Percentiles rank a stretch among this genome's conserved stretches.
Conservation (phyloP, 768 basidiomycete genomes). For the Russula griseocarnosa region DNA sequence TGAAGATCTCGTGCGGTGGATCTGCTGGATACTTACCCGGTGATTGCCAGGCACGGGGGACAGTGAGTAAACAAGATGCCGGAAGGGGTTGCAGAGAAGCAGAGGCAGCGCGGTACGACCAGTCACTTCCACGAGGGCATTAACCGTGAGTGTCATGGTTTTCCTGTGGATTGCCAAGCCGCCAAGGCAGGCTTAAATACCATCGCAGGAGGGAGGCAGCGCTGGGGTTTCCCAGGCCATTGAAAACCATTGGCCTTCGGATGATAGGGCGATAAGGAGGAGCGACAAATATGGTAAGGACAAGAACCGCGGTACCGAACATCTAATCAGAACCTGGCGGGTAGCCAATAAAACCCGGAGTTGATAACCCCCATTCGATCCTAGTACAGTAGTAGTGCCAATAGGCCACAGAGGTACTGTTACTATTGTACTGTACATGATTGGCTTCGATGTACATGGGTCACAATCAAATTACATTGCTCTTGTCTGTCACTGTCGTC, state of each 20-base stretch:
- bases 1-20: neutral
- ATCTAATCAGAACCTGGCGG: neutral
- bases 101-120: no score
- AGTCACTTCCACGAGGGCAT: no score
- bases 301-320: neutral
- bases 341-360: no score
- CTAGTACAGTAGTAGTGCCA: neutral
- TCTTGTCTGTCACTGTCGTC: neutral
- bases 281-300: neutral
- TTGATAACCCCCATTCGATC: no score
- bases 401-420: neutral
- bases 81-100: neutral
- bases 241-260: neutral
- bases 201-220: neutral
- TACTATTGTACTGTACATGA: no score
- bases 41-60: neutral
- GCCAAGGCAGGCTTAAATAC: neutral
- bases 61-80: neutral
- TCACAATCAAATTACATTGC: neutral
- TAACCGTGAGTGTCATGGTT: neutral
- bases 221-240: neutral
- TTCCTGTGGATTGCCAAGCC: neutral
- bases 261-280: constrained; percentile 5
- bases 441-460: neutral
- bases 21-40: neutral